Evolutionary conservation across 805 yeast genomes (phyloP).

Genomic region (Myxozyma vanderwaltii): DNA sequence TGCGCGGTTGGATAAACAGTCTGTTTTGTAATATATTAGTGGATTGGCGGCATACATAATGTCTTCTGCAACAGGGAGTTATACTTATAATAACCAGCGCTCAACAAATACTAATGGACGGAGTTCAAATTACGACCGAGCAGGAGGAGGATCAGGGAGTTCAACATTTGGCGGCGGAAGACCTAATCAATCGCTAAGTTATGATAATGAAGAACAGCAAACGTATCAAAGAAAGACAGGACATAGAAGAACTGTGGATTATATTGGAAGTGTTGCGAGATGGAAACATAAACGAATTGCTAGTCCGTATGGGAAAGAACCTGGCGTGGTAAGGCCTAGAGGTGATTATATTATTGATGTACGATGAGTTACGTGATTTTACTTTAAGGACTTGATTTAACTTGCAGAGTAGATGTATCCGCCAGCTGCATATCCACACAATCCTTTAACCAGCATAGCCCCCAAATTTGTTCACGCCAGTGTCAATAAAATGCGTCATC

Average conservation of each 20-base stretch:
- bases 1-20: no score
- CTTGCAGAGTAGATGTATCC: conserved; percentile 52
- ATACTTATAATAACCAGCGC: not conserved
- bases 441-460: conserved; percentile 63
- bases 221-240: conserved; percentile 41
- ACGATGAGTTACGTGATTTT: conserved; percentile 2
- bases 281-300: conserved; percentile 54
- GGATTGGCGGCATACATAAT: not conserved
- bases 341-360: conserved; percentile 57
- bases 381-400: not conserved
- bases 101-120: not conserved
- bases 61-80: not conserved
- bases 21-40: no score
- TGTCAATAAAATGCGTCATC: conserved; percentile 87
- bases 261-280: conserved; percentile 71
- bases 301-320: conserved; percentile 34
- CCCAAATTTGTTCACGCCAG: conserved; percentile 88
- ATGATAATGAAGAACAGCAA: not conserved
- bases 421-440: conserved; percentile 56
- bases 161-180: not conserved
- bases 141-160: not conserved
- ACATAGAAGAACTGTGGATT: conserved; percentile 73
- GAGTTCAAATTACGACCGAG: not conserved
- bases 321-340: conserved; percentile 54
- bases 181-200: not conserved